Evolutionary conservation across 73 alveolate genomes (phyloP).

Genomic region (Stentor coeruleus): DNA sequence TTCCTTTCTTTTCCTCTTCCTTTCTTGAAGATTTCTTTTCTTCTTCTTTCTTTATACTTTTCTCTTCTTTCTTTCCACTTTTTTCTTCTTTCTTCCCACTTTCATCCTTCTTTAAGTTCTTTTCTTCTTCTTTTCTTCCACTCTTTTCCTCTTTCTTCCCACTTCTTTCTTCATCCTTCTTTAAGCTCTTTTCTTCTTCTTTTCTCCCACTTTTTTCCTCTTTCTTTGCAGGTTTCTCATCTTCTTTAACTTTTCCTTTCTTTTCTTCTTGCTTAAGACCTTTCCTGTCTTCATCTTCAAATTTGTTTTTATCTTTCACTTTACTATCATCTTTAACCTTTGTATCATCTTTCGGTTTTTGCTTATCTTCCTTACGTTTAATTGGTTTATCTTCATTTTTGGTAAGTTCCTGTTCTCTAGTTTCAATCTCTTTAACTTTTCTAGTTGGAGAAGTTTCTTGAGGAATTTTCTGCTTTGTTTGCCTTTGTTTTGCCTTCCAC

Average conservation of each 20-base stretch:
- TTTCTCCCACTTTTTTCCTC: background rate
- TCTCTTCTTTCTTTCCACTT: background rate
- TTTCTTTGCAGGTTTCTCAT: background rate
- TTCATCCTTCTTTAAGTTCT: background rate
- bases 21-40: conserved; percentile 9
- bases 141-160: conserved; percentile 27
- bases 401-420: conserved; percentile 21
- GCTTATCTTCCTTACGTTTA: background rate
- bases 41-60: background rate
- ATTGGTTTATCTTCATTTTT: conserved; percentile 3
- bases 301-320: conserved; percentile 31
- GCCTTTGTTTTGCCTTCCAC: conserved; percentile 51
- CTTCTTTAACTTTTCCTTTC: background rate
- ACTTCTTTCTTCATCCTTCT: background rate
- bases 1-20: background rate
- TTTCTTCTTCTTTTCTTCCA: conserved; percentile 30
- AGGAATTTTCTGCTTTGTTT: background rate
- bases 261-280: conserved; percentile 33
- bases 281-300: conserved; percentile 12
- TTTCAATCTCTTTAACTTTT: conserved; percentile 28
- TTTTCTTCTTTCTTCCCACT: conserved; percentile 14
- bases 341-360: conserved; percentile 23
- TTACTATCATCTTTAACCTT: background rate
- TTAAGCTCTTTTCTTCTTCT: background rate
- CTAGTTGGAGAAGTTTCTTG: conserved; percentile 34